Evolutionary conservation across 805 yeast species (phyloP).

Genomic region (Nakazawaea wyomingensis): DNA sequence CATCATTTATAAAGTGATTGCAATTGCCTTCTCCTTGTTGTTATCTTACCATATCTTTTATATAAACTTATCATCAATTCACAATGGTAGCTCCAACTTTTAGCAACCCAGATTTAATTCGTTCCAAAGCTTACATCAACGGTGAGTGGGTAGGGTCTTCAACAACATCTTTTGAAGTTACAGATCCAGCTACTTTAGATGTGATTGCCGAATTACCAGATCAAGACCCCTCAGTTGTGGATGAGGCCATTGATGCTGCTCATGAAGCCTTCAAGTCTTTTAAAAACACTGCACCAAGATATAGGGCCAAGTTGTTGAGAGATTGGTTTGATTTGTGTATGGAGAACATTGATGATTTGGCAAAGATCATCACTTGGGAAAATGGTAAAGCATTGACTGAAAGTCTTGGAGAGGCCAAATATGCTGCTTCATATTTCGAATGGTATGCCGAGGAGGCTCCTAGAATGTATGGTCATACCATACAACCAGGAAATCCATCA

Average conservation of each 20-base stretch:
- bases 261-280: conserved; percentile 45
- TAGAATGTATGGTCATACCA: conserved; percentile 57
- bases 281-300: conserved; percentile 51
- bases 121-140: conserved; percentile 57
- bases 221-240: conserved; percentile 40
- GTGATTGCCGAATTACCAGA: conserved; percentile 53
- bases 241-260: conserved; percentile 53
- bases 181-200: conserved; percentile 70
- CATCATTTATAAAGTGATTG: background rate
- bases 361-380: conserved; percentile 57
- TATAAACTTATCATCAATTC: too few relatives aligned
- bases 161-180: conserved; percentile 51
- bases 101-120: conserved; percentile 35
- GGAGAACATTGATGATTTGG: conserved; percentile 60
- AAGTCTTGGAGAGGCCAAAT: conserved; percentile 61
- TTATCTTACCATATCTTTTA: too few relatives aligned
- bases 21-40: too few relatives aligned
- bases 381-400: conserved; percentile 73
- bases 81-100: conserved; percentile 8
- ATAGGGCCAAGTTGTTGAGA: conserved; percentile 47
- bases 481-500: conserved; percentile 44
- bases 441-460: conserved; percentile 89
- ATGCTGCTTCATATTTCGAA: conserved; percentile 74
- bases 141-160: conserved; percentile 64
- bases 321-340: conserved; percentile 48